Evolutionary conservation across 176 grass and related monocot genomes (phyloP), one percentile per base, ranked within the genome.

Genomic region (Echinochloa phyllopogon): DNA sequence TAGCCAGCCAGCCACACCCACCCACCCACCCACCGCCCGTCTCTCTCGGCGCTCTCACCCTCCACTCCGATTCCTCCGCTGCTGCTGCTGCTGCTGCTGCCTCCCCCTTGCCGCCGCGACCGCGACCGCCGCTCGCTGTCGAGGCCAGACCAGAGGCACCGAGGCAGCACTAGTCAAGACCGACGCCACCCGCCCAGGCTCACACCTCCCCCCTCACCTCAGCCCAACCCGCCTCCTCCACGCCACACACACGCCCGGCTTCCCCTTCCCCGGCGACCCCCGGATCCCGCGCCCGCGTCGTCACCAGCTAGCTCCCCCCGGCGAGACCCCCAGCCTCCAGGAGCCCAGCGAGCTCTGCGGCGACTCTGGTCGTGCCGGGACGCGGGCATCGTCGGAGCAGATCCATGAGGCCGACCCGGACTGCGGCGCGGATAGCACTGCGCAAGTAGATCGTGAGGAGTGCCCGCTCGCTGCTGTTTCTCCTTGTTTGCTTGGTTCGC

Each of bases 41-140:
- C 87, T 53, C 82, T 74, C 69, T 85, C 87, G 78, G 78, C 45
- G 77, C 43, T 18, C 25, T 38, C 59, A 12, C 25, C 76, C 17
- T 39, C 59, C 33, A 1, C 14, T n/a, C 6, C 76, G 29, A 33
- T 2, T 33, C 51, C 52, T 2, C 21, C n/a, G 6, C 42, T 8
- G 33, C 63, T 8, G n/a, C 24, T 65, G 24, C 66, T 62, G 86
- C 73, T 42, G 76, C 79, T 81, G 17, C 76, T 5, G 67, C 82
- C 69, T 74, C 82, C 67, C 68, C 53, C 72, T 80, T 81, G 74
- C 83, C 53, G 79, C 83, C 63, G 82, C 83, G 76, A 89, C 87
- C 62, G 82, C 87, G 76, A 84, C 87, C 83, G 88, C 79, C 40
- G 84, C 74, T 82, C 73, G 88, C 84, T 90, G 88, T 90, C 84